Percentiles rank a stretch among this genome's conserved stretches.
Conservation (phyloP, 352 stramenopile species). For the Globisporangium okanoganense region DNA sequence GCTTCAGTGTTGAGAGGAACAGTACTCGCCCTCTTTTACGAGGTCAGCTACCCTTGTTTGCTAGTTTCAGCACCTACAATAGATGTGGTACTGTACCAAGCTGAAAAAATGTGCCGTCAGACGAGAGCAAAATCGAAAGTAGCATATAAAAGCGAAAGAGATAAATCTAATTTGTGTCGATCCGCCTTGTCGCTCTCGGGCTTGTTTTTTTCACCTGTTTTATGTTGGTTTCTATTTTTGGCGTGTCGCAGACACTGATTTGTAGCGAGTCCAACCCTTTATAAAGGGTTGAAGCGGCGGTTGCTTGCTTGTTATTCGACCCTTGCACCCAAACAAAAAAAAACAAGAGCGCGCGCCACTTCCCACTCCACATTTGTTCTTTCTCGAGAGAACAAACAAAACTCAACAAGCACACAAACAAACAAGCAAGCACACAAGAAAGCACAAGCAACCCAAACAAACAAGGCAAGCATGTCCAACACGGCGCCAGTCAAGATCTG, state of each 20-base stretch:
- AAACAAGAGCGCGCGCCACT: slow-evolving; percentile 3
- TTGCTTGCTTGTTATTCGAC: slow-evolving; percentile 8
- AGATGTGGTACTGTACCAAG: neutral
- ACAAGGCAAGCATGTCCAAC: slow-evolving; percentile 33
- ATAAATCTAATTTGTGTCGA: neutral
- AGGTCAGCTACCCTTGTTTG: neutral
- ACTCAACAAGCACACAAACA: neutral
- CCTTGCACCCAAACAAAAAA: neutral
- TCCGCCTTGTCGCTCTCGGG: neutral
- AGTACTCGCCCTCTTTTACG: slow-evolving; percentile 1
- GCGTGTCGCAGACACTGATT: neutral
- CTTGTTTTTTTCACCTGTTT: neutral
- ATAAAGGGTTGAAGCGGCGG: slow-evolving; percentile 3
- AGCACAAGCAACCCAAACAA: neutral
- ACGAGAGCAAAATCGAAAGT: neutral
- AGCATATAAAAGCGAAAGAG: neutral
- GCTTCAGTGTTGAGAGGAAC: neutral
- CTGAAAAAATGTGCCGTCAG: neutral
- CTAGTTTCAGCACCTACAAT: neutral
- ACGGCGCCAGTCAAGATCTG: slow-evolving; percentile 73
- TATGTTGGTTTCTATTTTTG: neutral
- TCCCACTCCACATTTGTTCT: slow-evolving; percentile 1
- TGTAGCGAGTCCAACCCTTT: slow-evolving; percentile 9
- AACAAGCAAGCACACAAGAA: neutral
- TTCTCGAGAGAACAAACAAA: neutral